Percentiles rank a stretch among this genome's conserved stretches.
Conservation (phyloP, 495 filamentous ascomycete species). For the Hypoxylon crocopeplum region DNA sequence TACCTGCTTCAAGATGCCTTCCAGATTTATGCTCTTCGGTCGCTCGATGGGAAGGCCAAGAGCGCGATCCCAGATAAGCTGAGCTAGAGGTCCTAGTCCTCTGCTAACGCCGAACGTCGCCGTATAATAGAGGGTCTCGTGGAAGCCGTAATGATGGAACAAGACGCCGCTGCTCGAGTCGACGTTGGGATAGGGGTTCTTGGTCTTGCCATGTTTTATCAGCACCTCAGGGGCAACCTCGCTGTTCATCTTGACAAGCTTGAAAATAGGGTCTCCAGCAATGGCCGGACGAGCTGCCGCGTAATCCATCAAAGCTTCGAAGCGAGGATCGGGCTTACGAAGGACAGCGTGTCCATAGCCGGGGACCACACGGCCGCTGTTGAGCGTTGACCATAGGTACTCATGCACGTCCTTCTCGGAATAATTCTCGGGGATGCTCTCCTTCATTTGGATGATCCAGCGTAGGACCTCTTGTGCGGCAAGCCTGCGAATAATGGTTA, state of each 20-base stretch:
- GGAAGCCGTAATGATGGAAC: constrained; percentile 97
- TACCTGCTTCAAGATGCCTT: constrained; percentile 73
- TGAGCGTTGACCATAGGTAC: constrained; percentile 93
- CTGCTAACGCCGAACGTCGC: constrained; percentile 94
- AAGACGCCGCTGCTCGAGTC: constrained; percentile 90
- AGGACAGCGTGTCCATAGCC: constrained; percentile 99
- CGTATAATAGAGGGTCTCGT: constrained; percentile 96
- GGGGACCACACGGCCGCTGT: constrained; percentile 92
- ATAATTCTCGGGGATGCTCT: constrained; percentile 78
- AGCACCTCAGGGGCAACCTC: constrained; percentile 81
- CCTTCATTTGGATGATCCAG: constrained; percentile 95
- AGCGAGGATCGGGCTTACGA: constrained; percentile 94
- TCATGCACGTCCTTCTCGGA: constrained; percentile 78
- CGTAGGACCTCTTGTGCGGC: constrained; percentile 97
- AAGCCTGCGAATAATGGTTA: constrained; percentile 56
- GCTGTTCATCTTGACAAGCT: constrained; percentile 87
- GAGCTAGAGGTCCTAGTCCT: constrained; percentile 88
- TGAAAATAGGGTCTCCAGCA: constrained; percentile 85
- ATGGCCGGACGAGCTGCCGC: constrained; percentile 85
- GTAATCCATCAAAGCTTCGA: constrained; percentile 96
- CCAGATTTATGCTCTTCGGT: constrained; percentile 94
- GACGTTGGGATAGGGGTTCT: constrained; percentile 98
- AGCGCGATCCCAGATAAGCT: constrained; percentile 95
- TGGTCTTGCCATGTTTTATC: constrained; percentile 96
- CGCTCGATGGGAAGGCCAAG: constrained; percentile 96